phyloP scores from a whole-genome alignment of 2,329 filamentous ascomycete species.

The Beauveria caledonica region DNA sequence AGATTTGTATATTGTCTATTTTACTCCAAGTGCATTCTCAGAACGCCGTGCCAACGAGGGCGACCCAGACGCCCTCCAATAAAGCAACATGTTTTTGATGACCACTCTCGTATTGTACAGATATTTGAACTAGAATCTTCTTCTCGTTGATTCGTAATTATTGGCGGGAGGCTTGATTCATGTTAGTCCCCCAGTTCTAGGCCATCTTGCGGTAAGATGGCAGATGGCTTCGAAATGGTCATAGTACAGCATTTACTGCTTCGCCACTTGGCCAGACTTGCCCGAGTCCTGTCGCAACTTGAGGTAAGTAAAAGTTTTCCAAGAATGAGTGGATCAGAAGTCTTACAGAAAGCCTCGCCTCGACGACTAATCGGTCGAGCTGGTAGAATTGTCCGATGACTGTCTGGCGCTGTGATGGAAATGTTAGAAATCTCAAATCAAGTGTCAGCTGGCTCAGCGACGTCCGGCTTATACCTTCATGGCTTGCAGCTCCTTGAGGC shows the following conservation, averaged over 20 bases:
- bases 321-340: background rate
- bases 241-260: conserved; percentile 75
- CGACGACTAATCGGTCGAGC: conserved; percentile 82
- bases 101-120: conserved; percentile 12
- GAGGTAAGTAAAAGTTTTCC: conserved; percentile 11
- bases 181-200: background rate
- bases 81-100: conserved; percentile 7
- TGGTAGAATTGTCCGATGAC: conserved; percentile 93
- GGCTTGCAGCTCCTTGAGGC: conserved; percentile 75
- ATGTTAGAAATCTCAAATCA: conserved; percentile 8
- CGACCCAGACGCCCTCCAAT: background rate
- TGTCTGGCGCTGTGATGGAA: conserved; percentile 68
- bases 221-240: conserved; percentile 18
- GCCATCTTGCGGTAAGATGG: background rate
- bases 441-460: background rate
- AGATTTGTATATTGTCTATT: conserved; percentile 12
- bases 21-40: conserved; percentile 6
- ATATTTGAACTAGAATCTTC: background rate
- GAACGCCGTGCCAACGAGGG: conserved; percentile 10
- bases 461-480: conserved; percentile 61
- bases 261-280: conserved; percentile 55
- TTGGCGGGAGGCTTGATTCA: background rate
- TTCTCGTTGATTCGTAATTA: background rate
- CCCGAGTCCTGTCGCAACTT: conserved; percentile 61
- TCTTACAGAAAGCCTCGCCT: conserved; percentile 71